Evolutionary conservation across 352 stramenopile species (phyloP), one percentile per base, ranked within the genome.

Genomic region (Globisporangium yorkense): DNA sequence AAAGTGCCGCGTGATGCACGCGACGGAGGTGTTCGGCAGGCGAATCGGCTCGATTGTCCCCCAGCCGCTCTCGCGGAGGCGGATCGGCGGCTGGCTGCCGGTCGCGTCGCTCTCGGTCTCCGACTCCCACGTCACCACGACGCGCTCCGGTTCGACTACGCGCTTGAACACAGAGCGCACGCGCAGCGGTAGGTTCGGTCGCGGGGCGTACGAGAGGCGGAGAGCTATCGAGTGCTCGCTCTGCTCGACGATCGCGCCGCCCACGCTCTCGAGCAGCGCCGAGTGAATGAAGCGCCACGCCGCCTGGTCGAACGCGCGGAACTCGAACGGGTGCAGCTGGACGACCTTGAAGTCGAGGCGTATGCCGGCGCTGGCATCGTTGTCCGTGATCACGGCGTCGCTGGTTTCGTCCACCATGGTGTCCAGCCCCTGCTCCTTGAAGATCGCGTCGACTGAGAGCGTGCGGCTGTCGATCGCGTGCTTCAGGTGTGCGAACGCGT

Each of bases 241-340:
- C 16, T 15, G 21, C 24, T 55, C 31, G 2, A 50, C 24, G 1
- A 56, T 21, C 10, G 18, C 18, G 35, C 35, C 7, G 10, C 7
- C 18, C 6, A 1, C n/a, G 13, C 18, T 49, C 24, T 50, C 24
- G 9, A n/a, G 39, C 20, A 43, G 45, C 16, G 27, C n/a, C 8
- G 21, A 35, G 35, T 50, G 56, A 0, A 54, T 16, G 29, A 5
- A 39, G 4, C 33, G 35, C 56, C 56, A 61, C 18, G 46, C 24
- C 4, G 37, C 56, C 18, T 33, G 24, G 47, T 18, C 24, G 35
- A 61, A 39, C 2, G 27, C 35, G 9, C 46, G 56, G 13, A 27
- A 55, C 24, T 56, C 47, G 18, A 61, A 61, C 18, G 56, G 56
- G 20, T 55, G 40, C 21, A 61, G 18, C 24, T 61, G 54, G 7